Percentiles rank a stretch among this genome's conserved stretches.
Conservation (phyloP, 495 filamentous ascomycete genomes). For the Podospora anserina region DNA sequence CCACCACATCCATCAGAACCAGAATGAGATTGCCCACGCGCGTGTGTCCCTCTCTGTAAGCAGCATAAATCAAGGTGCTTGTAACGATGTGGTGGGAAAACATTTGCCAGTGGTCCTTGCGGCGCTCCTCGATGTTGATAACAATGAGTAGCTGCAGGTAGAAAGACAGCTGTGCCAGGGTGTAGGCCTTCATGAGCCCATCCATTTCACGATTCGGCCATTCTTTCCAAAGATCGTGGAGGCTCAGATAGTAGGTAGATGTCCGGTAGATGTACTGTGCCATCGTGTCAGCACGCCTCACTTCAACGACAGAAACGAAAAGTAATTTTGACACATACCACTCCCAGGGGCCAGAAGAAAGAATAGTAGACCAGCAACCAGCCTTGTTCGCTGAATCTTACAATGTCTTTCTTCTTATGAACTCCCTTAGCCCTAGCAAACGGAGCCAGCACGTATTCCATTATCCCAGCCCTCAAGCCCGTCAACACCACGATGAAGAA, state of each 20-base stretch:
- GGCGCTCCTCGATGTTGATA: conserved; percentile 86
- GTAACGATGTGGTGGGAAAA: conserved; percentile 92
- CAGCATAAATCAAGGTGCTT: conserved; percentile 68
- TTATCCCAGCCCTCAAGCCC: conserved; percentile 74
- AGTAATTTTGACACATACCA: conserved; percentile 56
- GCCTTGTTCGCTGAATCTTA: conserved; percentile 88
- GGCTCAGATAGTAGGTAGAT: conserved; percentile 74
- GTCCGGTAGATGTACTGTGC: conserved; percentile 73
- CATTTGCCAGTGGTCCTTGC: conserved; percentile 97
- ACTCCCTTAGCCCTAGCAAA: conserved; percentile 67
- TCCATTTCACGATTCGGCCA: conserved; percentile 75
- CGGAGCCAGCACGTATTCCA: conserved; percentile 83
- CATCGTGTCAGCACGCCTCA: neutral
- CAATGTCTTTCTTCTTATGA: conserved; percentile 64
- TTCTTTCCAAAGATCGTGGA: conserved; percentile 72
- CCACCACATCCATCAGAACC: conserved; percentile 90
- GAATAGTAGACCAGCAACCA: conserved; percentile 81
- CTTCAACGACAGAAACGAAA: neutral
- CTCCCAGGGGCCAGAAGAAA: conserved; percentile 75
- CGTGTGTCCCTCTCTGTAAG: conserved; percentile 79
- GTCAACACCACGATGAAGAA: conserved; percentile 84
- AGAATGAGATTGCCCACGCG: conserved; percentile 87
- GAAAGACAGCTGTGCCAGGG: conserved; percentile 86
- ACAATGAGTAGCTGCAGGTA: conserved; percentile 93
- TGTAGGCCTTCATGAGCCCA: conserved; percentile 82